Conservation (phyloP, 1,139 yeast species). For the Lipomyces yarrowii region DNA sequence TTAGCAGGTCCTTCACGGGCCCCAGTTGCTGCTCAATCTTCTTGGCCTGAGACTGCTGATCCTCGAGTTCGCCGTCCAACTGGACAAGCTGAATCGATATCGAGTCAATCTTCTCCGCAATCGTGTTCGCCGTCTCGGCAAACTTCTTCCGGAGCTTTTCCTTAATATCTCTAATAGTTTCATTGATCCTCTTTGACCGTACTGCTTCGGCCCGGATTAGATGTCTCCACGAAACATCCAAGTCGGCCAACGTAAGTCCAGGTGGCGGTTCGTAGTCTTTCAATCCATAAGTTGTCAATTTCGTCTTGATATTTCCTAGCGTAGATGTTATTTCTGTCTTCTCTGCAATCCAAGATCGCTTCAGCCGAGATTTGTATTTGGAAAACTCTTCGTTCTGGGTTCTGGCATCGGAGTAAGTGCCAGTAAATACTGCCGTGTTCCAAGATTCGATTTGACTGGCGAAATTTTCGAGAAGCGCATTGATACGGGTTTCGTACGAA, state of each 20-base stretch:
- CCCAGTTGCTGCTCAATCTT: slow-evolving; percentile 41
- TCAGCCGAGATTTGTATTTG: slow-evolving; percentile 41
- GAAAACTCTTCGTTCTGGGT: slow-evolving; percentile 39
- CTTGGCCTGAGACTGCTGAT: slow-evolving; percentile 43
- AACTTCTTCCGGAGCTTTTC: slow-evolving; percentile 54
- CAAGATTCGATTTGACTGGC: slow-evolving; percentile 33
- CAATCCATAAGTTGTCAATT: slow-evolving; percentile 45
- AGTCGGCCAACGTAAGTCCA: slow-evolving; percentile 39
- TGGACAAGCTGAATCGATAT: slow-evolving; percentile 41
- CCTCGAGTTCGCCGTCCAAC: slow-evolving; percentile 47
- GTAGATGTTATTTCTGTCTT: slow-evolving; percentile 45
- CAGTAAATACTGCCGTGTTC: slow-evolving; percentile 37
- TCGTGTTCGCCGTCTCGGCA: slow-evolving; percentile 45
- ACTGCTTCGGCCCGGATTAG: slow-evolving; percentile 43
- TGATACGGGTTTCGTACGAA: slow-evolving; percentile 44
- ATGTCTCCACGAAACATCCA: slow-evolving; percentile 43
- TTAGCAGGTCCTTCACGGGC: slow-evolving; percentile 41
- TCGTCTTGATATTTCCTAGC: slow-evolving; percentile 46
- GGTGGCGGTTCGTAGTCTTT: slow-evolving; percentile 45
- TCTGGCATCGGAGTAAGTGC: slow-evolving; percentile 43
- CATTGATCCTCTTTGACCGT: slow-evolving; percentile 43
- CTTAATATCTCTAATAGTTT: slow-evolving; percentile 43
- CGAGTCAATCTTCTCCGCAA: slow-evolving; percentile 41
- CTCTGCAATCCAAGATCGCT: slow-evolving; percentile 47
- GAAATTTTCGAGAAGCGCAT: slow-evolving; percentile 39